Percentiles rank a stretch among this genome's conserved stretches.
Conservation (phyloP, 1,139 yeast genomes). For the Suhomyces coccinellae region DNA sequence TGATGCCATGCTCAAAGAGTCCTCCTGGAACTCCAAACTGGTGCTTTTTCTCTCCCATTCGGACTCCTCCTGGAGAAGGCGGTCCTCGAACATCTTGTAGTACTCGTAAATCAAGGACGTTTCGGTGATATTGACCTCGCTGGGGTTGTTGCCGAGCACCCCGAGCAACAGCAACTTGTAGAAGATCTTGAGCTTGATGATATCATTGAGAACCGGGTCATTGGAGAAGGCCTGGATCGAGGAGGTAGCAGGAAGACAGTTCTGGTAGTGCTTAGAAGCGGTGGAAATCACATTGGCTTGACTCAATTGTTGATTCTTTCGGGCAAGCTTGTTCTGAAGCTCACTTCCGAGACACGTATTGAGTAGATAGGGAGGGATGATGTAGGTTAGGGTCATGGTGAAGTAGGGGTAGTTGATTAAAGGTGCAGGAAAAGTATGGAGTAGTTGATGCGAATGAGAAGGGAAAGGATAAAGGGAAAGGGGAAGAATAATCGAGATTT, state of each 20-base stretch:
- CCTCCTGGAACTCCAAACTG: conserved; percentile 1
- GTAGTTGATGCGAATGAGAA: background rate
- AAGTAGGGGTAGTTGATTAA: conserved; percentile 2
- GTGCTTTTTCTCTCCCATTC: conserved; percentile 1
- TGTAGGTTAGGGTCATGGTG: conserved; percentile 20
- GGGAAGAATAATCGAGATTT: too few relatives aligned
- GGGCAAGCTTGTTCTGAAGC: conserved; percentile 28
- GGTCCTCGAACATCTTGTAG: conserved; percentile 33
- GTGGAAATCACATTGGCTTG: conserved; percentile 29
- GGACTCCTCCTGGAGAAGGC: conserved; percentile 21
- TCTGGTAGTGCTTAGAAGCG: conserved; percentile 27
- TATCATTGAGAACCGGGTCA: conserved; percentile 33
- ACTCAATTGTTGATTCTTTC: conserved; percentile 29
- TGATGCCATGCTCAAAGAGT: background rate
- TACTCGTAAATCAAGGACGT: conserved; percentile 35
- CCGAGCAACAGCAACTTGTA: conserved; percentile 43
- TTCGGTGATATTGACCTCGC: conserved; percentile 23
- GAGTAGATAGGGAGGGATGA: conserved; percentile 48
- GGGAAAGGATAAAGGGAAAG: background rate
- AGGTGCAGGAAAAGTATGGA: conserved; percentile 1
- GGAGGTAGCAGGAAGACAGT: conserved; percentile 14
- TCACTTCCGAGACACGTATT: conserved; percentile 39
- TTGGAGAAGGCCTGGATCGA: conserved; percentile 26
- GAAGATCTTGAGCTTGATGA: conserved; percentile 37
- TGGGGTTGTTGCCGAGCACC: conserved; percentile 39